Base-by-base conservation (phyloP, 345 rosid species). In the Fremontodendron californicum region DNA sequence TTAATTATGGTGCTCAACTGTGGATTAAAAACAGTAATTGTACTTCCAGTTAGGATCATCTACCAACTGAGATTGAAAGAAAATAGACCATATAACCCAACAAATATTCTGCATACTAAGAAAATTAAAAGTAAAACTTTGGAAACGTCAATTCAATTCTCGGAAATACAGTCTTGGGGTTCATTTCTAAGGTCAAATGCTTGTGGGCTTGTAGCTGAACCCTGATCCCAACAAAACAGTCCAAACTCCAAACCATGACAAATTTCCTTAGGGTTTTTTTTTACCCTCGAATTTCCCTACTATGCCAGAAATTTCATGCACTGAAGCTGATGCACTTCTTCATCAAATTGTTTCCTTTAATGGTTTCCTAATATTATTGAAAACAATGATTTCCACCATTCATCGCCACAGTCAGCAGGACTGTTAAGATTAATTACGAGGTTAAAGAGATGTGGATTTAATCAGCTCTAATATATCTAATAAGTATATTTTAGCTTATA, bases 381-480 rank as follows among this genome's bases (percentile, higher is more conserved):
- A 3, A 21, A 57, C 10, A 15, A 57, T 57, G 63, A 25, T 25
- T 65, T 40, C 68, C 46, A 66, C 27, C 46, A 40, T 46, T 37
- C 33, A 52, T 31, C 18, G 35, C 35, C 35, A 23, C 15, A 11
- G 16, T 25, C 31, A 57, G 63, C 33, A 57, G 31, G 6, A 27
- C 39, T 29, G 65, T 60, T 60, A 29, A 29, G 29, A 60, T 6
- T 40, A 75, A 64, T 48, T 33, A 76, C 77, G 33, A 76, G 49
- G 62, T 46, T 75, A 51, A 77, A 77, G 48, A 73, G 81, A 71
- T 65, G 54, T 78, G 19, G 85, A 73, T 63, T 54, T 76, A 66
- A 55, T 65, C 77, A 58, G 52, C 29, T 3, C 35, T 33, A 33
- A 1, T 33, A 18, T 63, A 74, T 68, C 76, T 52, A 69, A 76